Conservation (phyloP, 1,139 yeast genomes). For the Pneumocystis jirovecii region DNA sequence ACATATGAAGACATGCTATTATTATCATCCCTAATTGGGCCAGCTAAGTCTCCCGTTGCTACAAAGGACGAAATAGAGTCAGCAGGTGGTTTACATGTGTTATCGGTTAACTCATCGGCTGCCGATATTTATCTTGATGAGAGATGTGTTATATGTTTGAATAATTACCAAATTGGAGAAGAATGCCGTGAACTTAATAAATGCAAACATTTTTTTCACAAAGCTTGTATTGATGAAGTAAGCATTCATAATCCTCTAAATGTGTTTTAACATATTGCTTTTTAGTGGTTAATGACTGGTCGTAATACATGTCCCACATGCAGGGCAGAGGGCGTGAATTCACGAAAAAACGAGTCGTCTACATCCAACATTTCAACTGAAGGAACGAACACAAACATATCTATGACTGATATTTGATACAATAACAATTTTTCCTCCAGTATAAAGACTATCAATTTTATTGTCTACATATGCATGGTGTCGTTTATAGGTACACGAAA, state of each 20-base stretch:
- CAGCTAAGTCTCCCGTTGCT: constrained; percentile 33
- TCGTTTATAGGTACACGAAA: neutral
- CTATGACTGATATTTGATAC: neutral
- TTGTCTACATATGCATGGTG: neutral
- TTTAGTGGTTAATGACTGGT: constrained; percentile 36
- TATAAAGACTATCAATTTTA: neutral
- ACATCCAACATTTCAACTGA: neutral
- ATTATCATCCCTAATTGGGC: constrained; percentile 33
- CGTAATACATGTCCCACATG: constrained; percentile 47
- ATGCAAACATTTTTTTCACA: constrained; percentile 39
- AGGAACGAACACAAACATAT: neutral
- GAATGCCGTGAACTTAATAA: constrained; percentile 29
- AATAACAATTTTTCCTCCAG: neutral
- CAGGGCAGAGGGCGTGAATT: constrained; percentile 31
- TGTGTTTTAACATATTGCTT: neutral
- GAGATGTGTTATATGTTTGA: constrained; percentile 38
- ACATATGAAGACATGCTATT: constrained; percentile 35
- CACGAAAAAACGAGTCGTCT: neutral
- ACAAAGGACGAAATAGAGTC: constrained; percentile 27
- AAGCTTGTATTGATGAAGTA: constrained; percentile 36
- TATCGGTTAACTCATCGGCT: constrained; percentile 13
- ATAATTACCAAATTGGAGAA: constrained; percentile 33
- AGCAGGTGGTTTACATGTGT: constrained; percentile 25
- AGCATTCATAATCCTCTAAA: neutral
- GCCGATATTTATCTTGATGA: constrained; percentile 17